These are phyloP conservation scores for Phytophthora rubi DNA, from an alignment of 352 stramenopile genomes.

Conservation along the genomic window DNA sequence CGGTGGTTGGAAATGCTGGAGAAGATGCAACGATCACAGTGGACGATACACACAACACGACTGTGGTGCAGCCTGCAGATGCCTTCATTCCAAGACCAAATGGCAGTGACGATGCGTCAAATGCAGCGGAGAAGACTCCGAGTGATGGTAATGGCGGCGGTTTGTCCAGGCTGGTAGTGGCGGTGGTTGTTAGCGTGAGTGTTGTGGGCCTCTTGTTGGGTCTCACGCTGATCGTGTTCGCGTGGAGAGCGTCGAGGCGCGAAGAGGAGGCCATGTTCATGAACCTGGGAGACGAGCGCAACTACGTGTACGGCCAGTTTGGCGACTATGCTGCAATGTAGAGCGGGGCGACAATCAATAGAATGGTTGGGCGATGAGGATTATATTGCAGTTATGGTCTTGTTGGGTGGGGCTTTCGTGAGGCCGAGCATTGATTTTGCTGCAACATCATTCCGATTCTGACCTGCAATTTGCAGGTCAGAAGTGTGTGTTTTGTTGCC, in stretches of 20 bases:
- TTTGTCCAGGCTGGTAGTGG: constrained; percentile 29
- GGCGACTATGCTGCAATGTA: constrained; percentile 62
- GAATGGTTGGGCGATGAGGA: not conserved
- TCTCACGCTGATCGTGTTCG: constrained; percentile 31
- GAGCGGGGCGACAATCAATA: constrained; percentile 5
- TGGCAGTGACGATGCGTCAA: not conserved
- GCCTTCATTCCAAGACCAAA: constrained; percentile 18
- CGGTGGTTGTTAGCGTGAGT: constrained; percentile 37
- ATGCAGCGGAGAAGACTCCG: not conserved
- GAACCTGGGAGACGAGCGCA: constrained; percentile 49
- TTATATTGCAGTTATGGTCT: not conserved
- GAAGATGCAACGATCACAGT: constrained; percentile 6
- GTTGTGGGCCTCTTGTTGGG: constrained; percentile 25
- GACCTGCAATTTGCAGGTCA: no score
- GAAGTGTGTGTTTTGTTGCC: no score
- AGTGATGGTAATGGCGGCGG: constrained; percentile 22
- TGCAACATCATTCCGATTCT: not conserved
- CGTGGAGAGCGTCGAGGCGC: constrained; percentile 37
- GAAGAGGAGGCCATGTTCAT: constrained; percentile 50
- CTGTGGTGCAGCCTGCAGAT: constrained; percentile 22
- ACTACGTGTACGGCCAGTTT: constrained; percentile 33
- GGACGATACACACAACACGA: constrained; percentile 16
- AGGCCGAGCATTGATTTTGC: not conserved
- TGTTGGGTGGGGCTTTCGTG: not conserved
- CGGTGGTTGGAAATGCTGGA: not conserved